Conservation (phyloP, 2,329 filamentous ascomycete species). For the Colletotrichum melonis region DNA sequence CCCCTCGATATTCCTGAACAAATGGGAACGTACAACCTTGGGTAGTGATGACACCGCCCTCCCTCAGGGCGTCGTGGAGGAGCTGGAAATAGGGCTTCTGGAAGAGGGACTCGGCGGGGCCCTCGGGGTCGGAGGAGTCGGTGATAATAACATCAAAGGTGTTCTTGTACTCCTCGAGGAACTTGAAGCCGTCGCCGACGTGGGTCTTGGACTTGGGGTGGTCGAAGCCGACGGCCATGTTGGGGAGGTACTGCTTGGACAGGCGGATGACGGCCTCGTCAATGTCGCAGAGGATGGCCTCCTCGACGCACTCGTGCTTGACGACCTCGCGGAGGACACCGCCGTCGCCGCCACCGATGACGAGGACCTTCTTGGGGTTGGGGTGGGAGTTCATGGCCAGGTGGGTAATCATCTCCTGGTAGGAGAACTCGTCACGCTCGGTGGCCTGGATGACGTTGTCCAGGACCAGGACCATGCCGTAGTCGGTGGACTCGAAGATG, state of each 20-base stretch:
- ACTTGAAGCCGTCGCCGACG: constrained; percentile 98
- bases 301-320: constrained; percentile 98
- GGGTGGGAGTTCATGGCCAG: constrained; percentile 99
- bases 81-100: constrained; percentile 99
- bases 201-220: constrained; percentile 95
- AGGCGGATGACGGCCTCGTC: constrained; percentile 98
- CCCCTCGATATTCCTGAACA: constrained; percentile 47
- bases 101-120: constrained; percentile 95
- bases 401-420: constrained; percentile 99
- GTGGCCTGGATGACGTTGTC: constrained; percentile 99
- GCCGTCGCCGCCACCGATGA: constrained; percentile 97
- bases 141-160: constrained; percentile 99
- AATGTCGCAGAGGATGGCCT: constrained; percentile 97
- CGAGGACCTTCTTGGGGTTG: constrained; percentile 96
- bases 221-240: constrained; percentile 92
- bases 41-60: constrained; percentile 98
- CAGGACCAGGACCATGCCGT: constrained; percentile 94
- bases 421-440: constrained; percentile 98
- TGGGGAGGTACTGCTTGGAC: constrained; percentile 96
- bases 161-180: constrained; percentile 96
- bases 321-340: constrained; percentile 98
- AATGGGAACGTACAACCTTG: constrained; percentile 99
- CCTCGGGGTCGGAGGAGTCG: constrained; percentile 97
- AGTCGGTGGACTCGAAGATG: constrained; percentile 97
- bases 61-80: constrained; percentile 86